Conservation (phyloP, 1,284 basidiomycete genomes). For the Rhodotorula sp. region DNA sequence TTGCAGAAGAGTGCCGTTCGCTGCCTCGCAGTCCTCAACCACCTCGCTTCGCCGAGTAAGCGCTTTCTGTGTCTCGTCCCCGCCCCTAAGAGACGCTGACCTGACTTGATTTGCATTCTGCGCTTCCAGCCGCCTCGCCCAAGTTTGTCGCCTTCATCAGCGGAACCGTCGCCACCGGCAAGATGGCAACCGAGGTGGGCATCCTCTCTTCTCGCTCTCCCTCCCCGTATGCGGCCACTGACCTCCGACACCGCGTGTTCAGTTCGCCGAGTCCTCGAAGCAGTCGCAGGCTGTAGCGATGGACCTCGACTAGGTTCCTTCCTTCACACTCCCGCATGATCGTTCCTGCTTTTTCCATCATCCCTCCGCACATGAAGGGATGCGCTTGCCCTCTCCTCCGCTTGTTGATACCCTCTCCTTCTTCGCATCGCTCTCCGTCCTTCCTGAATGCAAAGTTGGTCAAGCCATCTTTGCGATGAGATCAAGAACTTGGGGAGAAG, state of each 20-base stretch:
- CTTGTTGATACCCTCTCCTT: not conserved
- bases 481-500: no score
- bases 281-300: slow-evolving; percentile 25
- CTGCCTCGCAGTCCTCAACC: slow-evolving; percentile 32
- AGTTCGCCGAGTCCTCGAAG: slow-evolving; percentile 26
- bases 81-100: not conserved
- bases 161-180: slow-evolving; percentile 20
- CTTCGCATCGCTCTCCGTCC: not conserved
- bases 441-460: not conserved
- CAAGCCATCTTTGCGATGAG: not conserved
- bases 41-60: slow-evolving; percentile 15
- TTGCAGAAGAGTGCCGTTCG: slow-evolving; percentile 51
- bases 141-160: slow-evolving; percentile 27
- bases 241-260: not conserved
- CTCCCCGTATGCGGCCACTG: not conserved
- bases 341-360: not conserved
- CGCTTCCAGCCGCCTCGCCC: slow-evolving; percentile 16
- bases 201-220: not conserved
- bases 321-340: not conserved
- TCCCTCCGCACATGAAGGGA: not conserved
- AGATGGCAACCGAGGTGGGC: slow-evolving; percentile 23
- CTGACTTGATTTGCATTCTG: not conserved
- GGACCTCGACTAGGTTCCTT: slow-evolving; percentile 24
- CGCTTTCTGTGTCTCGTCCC: not conserved
- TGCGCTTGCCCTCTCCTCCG: not conserved